Percentiles rank a stretch among this genome's conserved stretches.
Conservation (phyloP, 2,329 filamentous ascomycete genomes). For the Fusarium fracticaudum region DNA sequence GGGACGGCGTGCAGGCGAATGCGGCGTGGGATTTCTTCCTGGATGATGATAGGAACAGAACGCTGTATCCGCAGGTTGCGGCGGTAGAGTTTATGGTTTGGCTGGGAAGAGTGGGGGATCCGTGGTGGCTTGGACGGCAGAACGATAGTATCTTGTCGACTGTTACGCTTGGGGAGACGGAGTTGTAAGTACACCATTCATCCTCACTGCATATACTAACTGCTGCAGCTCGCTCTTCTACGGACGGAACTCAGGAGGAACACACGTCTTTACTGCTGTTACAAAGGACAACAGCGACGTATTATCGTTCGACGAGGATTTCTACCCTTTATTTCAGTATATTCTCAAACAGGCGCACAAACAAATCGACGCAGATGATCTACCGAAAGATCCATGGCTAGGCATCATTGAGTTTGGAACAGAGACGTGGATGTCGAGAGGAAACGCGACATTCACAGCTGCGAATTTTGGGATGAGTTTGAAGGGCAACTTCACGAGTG, state of each 20-base stretch:
- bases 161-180: conserved; percentile 32
- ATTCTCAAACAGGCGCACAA: conserved; percentile 33
- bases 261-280: conserved; percentile 39
- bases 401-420: conserved; percentile 40
- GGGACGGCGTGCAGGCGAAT: conserved; percentile 22
- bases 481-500: not conserved
- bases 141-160: conserved; percentile 33
- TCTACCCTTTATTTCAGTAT: conserved; percentile 39
- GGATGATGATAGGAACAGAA: conserved; percentile 36
- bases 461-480: conserved; percentile 39
- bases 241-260: conserved; percentile 35
- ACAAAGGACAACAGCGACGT: conserved; percentile 29
- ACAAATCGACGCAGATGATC: conserved; percentile 19
- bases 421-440: conserved; percentile 38
- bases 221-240: conserved; percentile 33
- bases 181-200: conserved; percentile 25
- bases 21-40: conserved; percentile 44
- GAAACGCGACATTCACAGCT: conserved; percentile 41
- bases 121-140: conserved; percentile 40
- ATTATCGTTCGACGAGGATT: conserved; percentile 35
- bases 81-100: conserved; percentile 41
- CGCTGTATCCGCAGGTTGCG: conserved; percentile 34
- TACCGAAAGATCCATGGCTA: conserved; percentile 36
- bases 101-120: conserved; percentile 39
- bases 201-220: not conserved